These are phyloP conservation scores for Citropsis articulata DNA, from an alignment of 345 rosid genomes.

Conservation along the genomic window DNA sequence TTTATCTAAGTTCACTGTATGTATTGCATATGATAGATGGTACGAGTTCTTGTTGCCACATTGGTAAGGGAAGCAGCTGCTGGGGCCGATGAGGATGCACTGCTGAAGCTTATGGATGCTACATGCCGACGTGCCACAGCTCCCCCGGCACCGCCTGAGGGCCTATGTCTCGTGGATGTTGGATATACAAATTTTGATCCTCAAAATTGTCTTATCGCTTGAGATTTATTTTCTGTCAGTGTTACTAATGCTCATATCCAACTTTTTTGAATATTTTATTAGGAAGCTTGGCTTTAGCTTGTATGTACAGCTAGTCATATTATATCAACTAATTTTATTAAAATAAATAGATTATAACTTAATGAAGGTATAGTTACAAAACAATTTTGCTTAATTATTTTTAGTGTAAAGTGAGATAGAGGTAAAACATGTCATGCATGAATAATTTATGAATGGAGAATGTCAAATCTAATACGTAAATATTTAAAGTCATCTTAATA, in stretches of 20 bases:
- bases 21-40: conserved; percentile 51
- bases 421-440: no score
- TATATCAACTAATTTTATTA: no score
- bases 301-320: no score
- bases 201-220: conserved; percentile 48
- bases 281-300: no score
- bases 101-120: conserved; percentile 71
- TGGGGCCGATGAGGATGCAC: conserved; percentile 69
- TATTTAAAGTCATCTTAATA: no score
- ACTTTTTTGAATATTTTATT: neutral
- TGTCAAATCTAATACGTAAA: no score
- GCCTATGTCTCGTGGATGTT: conserved; percentile 80
- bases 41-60: conserved; percentile 88
- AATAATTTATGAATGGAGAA: no score
- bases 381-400: no score
- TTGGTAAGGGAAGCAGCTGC: conserved; percentile 92
- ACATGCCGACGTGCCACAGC: conserved; percentile 93
- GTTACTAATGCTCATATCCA: neutral
- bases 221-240: conserved; percentile 16
- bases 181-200: conserved; percentile 76
- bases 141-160: conserved; percentile 89
- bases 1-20: neutral
- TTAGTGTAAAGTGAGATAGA: no score
- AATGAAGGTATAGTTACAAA: no score
- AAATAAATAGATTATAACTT: no score